Conservation (phyloP, 2,329 filamentous ascomycete species). For the Cadophora luteo-olivacea region DNA sequence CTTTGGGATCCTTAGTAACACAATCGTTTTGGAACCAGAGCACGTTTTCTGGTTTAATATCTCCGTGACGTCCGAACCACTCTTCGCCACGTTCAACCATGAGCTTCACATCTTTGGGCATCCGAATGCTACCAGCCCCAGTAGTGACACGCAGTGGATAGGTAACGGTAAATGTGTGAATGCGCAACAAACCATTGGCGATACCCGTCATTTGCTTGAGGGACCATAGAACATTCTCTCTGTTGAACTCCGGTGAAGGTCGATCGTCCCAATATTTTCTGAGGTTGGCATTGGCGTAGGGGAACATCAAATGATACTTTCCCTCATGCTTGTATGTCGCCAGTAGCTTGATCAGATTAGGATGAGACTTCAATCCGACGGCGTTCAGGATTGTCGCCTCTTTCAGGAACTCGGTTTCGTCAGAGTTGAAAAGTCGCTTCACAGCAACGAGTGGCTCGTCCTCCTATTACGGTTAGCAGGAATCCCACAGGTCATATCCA, state of each 20-base stretch:
- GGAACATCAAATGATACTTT: conserved; percentile 44
- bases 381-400: conserved; percentile 28
- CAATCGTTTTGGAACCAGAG: conserved; percentile 39
- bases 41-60: conserved; percentile 38
- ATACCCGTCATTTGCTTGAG: conserved; percentile 43
- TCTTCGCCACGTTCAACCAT: conserved; percentile 27
- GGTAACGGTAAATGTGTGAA: conserved; percentile 39
- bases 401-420: conserved; percentile 29
- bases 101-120: neutral
- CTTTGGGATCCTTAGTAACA: conserved; percentile 36
- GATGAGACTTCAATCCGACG: conserved; percentile 29
- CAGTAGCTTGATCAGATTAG: conserved; percentile 42
- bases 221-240: conserved; percentile 37
- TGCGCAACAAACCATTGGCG: conserved; percentile 33
- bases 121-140: conserved; percentile 14
- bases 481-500: neutral
- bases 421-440: conserved; percentile 30
- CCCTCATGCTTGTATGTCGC: conserved; percentile 38
- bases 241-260: conserved; percentile 26
- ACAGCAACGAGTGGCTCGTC: conserved; percentile 32
- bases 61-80: conserved; percentile 41
- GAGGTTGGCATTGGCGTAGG: conserved; percentile 40
- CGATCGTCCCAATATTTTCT: conserved; percentile 39
- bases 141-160: conserved; percentile 11
- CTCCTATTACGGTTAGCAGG: conserved; percentile 16